A percentile compares a stretch with the other conserved stretches of the same genome.
phyloP scores from a whole-genome alignment of 805 yeast species.

The Komagataella pseudopastoris region DNA sequence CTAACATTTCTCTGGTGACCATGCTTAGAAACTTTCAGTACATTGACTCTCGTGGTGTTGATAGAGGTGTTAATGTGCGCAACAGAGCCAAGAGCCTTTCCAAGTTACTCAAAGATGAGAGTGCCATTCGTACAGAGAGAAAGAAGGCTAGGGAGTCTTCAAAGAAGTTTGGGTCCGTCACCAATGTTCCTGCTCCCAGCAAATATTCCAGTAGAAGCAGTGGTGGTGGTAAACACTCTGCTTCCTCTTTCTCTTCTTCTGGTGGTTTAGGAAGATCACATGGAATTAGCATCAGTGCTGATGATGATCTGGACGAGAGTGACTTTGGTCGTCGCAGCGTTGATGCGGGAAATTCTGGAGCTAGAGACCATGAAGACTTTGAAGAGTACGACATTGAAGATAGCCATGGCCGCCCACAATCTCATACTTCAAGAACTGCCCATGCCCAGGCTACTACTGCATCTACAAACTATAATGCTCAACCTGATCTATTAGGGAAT shows the following conservation, averaged over 20 bases:
- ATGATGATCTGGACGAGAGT: slow-evolving; percentile 37
- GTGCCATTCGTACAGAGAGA: slow-evolving; percentile 66
- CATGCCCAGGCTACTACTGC: slow-evolving; percentile 20
- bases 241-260: slow-evolving; percentile 18
- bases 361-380: slow-evolving; percentile 24
- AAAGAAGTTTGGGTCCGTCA: slow-evolving; percentile 69
- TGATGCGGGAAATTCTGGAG: slow-evolving; percentile 45
- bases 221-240: slow-evolving; percentile 20
- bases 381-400: slow-evolving; percentile 48
- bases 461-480: slow-evolving; percentile 30
- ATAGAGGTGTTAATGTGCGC: slow-evolving; percentile 92
- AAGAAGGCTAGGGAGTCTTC: slow-evolving; percentile 82
- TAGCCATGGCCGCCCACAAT: slow-evolving; percentile 10
- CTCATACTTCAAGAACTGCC: slow-evolving; percentile 16
- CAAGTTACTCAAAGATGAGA: slow-evolving; percentile 63
- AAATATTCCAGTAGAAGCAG: slow-evolving; percentile 42
- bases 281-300: slow-evolving; percentile 20
- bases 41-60: slow-evolving; percentile 85
- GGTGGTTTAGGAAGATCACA: slow-evolving; percentile 19
- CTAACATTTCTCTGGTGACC: slow-evolving; percentile 65
- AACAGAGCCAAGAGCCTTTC: slow-evolving; percentile 74
- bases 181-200: slow-evolving; percentile 22
- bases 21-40: slow-evolving; percentile 91
- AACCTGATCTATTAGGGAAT: slow-evolving; percentile 7
- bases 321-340: slow-evolving; percentile 66